Percentiles rank a stretch among this genome's conserved stretches.
phyloP scores from a whole-genome alignment of 2,329 filamentous ascomycete species.

The Pyrenophora tritici-repentis region DNA sequence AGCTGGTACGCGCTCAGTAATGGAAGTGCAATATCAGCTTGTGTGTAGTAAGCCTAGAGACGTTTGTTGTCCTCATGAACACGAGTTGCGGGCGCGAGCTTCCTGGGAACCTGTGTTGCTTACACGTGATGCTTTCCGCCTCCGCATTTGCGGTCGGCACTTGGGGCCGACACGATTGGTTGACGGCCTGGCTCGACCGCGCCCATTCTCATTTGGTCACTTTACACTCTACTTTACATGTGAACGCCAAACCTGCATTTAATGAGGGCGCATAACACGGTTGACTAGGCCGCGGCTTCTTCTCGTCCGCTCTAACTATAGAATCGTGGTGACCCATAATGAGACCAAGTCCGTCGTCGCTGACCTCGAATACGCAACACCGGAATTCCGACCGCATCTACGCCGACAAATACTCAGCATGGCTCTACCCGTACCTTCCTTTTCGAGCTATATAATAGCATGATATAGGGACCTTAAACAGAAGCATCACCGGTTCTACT shows the following conservation, averaged over 20 bases:
- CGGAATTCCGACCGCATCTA: too few species aligned
- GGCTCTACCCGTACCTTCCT: too few species aligned
- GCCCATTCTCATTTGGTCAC: constrained; percentile 11
- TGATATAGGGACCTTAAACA: too few species aligned
- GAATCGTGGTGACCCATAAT: too few species aligned
- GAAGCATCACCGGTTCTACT: too few species aligned
- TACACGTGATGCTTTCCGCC: constrained; percentile 32
- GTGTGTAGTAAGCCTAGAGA: constrained; percentile 15
- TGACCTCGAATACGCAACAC: too few species aligned
- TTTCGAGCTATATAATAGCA: too few species aligned
- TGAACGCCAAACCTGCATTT: neutral
- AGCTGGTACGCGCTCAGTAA: constrained; percentile 9
- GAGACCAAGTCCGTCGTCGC: too few species aligned
- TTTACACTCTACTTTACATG: constrained; percentile 2
- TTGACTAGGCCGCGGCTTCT: neutral
- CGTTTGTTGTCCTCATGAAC: constrained; percentile 26
- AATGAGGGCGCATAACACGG: neutral
- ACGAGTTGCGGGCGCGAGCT: constrained; percentile 25
- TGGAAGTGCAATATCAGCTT: constrained; percentile 6
- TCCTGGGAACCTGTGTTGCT: constrained; percentile 15
- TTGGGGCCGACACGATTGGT: constrained; percentile 8
- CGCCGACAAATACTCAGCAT: too few species aligned
- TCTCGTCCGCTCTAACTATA: neutral
- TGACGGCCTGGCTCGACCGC: constrained; percentile 15
- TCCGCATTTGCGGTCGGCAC: constrained; percentile 28